phyloP scores from a whole-genome alignment of 176 grass and related monocot genomes.

The Elaeis guineensis region DNA sequence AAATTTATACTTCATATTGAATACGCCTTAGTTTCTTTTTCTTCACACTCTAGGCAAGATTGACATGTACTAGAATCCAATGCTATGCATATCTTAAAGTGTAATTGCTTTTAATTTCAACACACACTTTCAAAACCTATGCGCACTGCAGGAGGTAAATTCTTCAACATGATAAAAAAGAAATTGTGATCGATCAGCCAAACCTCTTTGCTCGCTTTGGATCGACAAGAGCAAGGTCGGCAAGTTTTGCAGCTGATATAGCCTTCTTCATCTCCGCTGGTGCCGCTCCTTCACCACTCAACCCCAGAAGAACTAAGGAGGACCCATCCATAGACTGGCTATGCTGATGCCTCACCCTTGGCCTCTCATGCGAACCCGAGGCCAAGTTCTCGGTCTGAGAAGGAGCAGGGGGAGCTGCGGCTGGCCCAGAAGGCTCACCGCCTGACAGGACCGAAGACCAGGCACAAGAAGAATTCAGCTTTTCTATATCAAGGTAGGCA shows the following conservation, averaged over 20 bases:
- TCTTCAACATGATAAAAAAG: not conserved
- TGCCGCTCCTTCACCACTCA: conserved; percentile 36
- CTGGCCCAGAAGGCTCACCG: not conserved
- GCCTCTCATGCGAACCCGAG: conserved; percentile 4
- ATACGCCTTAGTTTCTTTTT: too few relatives aligned
- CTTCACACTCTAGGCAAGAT: too few relatives aligned
- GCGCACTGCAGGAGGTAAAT: too few relatives aligned
- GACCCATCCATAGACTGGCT: conserved; percentile 89
- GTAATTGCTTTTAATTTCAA: too few relatives aligned
- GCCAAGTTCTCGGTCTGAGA: not conserved
- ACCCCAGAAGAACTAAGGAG: conserved; percentile 44
- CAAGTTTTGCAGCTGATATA: conserved; percentile 74
- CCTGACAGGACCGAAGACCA: conserved; percentile 37
- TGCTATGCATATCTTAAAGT: too few relatives aligned
- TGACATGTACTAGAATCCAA: too few relatives aligned
- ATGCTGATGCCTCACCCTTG: conserved; percentile 71
- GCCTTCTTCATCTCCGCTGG: conserved; percentile 75
- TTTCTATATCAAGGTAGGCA: conserved; percentile 50
- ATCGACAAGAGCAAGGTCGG: conserved; percentile 88
- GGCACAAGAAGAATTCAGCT: conserved; percentile 47
- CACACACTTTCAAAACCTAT: too few relatives aligned
- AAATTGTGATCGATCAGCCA: not conserved
- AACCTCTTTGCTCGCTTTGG: conserved; percentile 96
- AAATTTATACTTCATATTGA: too few relatives aligned
- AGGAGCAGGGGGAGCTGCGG: not conserved